These are phyloP conservation scores for Staphylotrichum tortipilum DNA, from an alignment of 495 filamentous ascomycete species.

Conservation along the genomic window DNA sequence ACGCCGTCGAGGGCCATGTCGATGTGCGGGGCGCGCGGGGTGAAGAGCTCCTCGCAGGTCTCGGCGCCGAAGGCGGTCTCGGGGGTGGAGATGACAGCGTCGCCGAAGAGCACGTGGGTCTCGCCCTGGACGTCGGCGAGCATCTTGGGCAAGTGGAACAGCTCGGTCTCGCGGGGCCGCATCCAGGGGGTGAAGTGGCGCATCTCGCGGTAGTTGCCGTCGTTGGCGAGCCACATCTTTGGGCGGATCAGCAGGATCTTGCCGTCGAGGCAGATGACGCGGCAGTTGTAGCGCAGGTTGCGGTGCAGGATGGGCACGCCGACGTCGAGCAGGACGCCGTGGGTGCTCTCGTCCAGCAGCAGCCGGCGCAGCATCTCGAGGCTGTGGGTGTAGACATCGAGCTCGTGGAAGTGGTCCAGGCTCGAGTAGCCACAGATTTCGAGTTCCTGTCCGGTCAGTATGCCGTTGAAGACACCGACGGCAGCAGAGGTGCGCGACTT, in stretches of 20 bases:
- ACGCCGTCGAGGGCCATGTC: slow-evolving; percentile 50
- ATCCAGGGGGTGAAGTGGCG: slow-evolving; percentile 50
- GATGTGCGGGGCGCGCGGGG: slow-evolving; percentile 48
- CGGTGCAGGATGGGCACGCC: slow-evolving; percentile 62
- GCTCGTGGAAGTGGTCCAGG: slow-evolving; percentile 63
- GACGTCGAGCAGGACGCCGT: slow-evolving; percentile 74
- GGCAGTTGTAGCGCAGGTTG: slow-evolving; percentile 64
- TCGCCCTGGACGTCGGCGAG: slow-evolving; percentile 54
- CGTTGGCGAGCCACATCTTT: slow-evolving; percentile 76
- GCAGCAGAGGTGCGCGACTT: neutral
- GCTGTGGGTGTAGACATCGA: slow-evolving; percentile 55
- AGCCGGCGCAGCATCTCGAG: slow-evolving; percentile 65
- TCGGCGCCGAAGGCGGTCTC: slow-evolving; percentile 68
- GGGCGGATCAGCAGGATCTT: slow-evolving; percentile 71
- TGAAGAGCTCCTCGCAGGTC: slow-evolving; percentile 76
- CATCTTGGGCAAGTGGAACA: slow-evolving; percentile 62
- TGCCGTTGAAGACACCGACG: neutral
- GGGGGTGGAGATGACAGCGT: slow-evolving; percentile 61
- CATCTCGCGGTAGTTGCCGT: slow-evolving; percentile 66
- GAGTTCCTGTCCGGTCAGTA: slow-evolving; percentile 16
- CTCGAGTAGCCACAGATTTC: slow-evolving; percentile 53
- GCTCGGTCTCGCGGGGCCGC: slow-evolving; percentile 47
- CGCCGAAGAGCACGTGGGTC: slow-evolving; percentile 60
- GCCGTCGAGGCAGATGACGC: slow-evolving; percentile 57
- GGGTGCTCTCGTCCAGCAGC: slow-evolving; percentile 52